phyloP scores from a whole-genome alignment of 2,329 filamentous ascomycete species.

The Fusarium paranaense region DNA sequence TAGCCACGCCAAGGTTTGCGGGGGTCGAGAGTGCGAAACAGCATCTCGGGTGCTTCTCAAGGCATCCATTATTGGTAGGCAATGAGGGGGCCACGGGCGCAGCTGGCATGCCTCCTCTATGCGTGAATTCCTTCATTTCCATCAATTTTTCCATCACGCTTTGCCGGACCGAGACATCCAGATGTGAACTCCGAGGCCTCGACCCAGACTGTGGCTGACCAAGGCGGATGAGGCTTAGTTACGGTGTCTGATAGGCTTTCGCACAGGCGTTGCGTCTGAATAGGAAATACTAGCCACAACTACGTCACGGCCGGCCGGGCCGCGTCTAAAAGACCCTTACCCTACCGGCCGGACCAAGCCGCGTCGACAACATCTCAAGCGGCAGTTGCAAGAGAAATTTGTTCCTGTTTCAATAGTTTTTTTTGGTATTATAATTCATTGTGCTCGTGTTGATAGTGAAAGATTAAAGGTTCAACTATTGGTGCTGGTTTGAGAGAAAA shows the following conservation, averaged over 20 bases:
- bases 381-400: neutral
- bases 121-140: neutral
- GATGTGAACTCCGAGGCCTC: neutral
- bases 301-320: constrained; percentile 25
- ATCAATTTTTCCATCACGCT: neutral
- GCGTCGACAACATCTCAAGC: constrained; percentile 13
- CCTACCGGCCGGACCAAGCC: neutral
- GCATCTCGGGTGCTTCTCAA: neutral
- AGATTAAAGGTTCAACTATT: neutral
- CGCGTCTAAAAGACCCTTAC: constrained; percentile 16
- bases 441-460: neutral
- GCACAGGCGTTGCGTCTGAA: constrained; percentile 5
- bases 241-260: neutral
- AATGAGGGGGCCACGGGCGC: neutral
- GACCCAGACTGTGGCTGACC: constrained; percentile 26
- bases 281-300: constrained; percentile 12
- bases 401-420: neutral
- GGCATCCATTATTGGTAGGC: neutral
- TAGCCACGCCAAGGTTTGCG: constrained; percentile 33
- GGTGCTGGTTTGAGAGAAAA: neutral
- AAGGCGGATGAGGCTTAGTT: neutral
- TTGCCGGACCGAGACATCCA: neutral
- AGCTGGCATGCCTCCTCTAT: neutral
- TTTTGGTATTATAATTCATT: neutral
- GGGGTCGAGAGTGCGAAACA: neutral